Conservation (phyloP, 2,329 filamentous ascomycete genomes). For the Zalaria sp. region DNA sequence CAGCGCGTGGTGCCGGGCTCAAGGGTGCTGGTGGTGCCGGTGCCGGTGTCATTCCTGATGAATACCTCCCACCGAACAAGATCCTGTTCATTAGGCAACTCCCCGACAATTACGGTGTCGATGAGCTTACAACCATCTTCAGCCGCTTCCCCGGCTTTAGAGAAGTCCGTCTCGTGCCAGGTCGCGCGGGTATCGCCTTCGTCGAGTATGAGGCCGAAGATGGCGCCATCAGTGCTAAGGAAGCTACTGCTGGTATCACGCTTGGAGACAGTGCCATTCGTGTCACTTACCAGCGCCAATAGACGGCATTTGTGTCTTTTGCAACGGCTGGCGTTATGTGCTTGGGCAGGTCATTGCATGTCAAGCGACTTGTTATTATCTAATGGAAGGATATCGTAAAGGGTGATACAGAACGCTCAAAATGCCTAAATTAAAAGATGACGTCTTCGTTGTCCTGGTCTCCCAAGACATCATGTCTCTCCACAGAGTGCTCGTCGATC, state of each 20-base stretch:
- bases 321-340: too few species aligned
- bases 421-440: slow-evolving; percentile 11
- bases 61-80: slow-evolving; percentile 95
- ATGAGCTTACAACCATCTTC: slow-evolving; percentile 68
- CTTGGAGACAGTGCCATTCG: slow-evolving; percentile 73
- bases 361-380: background rate
- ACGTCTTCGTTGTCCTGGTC: slow-evolving; percentile 18
- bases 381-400: background rate
- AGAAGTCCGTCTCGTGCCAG: slow-evolving; percentile 80
- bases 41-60: slow-evolving; percentile 75
- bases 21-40: slow-evolving; percentile 53
- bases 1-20: slow-evolving; percentile 56
- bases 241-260: slow-evolving; percentile 75
- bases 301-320: background rate
- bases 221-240: slow-evolving; percentile 84
- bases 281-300: slow-evolving; percentile 93
- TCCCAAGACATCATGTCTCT: slow-evolving; percentile 18
- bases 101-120: slow-evolving; percentile 72
- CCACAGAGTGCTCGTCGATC: slow-evolving; percentile 1
- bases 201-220: slow-evolving; percentile 89
- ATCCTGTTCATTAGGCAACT: slow-evolving; percentile 89
- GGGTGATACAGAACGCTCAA: background rate
- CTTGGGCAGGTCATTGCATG: too few species aligned
- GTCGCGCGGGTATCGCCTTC: slow-evolving; percentile 79
- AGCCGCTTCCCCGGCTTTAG: slow-evolving; percentile 84